A percentile compares a stretch with the other conserved stretches of the same genome.
Evolutionary conservation across 2,329 filamentous ascomycete genomes (phyloP).

Genomic region (Emergomyces africanus): DNA sequence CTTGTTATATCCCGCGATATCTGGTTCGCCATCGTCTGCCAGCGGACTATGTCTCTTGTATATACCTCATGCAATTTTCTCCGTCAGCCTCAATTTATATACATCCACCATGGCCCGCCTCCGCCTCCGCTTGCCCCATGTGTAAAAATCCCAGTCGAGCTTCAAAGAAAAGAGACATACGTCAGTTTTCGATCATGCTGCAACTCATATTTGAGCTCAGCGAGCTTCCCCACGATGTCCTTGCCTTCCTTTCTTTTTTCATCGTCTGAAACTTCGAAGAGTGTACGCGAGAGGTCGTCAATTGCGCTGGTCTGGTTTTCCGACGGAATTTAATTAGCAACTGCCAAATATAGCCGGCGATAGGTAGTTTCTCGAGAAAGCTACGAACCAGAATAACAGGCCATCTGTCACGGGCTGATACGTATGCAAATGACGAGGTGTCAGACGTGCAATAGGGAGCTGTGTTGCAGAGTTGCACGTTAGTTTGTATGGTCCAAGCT

Average conservation of each 20-base stretch:
- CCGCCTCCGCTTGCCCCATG: no score
- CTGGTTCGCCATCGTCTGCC: slow-evolving; percentile 60
- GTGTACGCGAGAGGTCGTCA: slow-evolving; percentile 72
- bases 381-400: slow-evolving; percentile 73
- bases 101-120: neutral
- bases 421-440: slow-evolving; percentile 71
- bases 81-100: neutral
- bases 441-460: slow-evolving; percentile 70
- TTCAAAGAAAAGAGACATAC: slow-evolving; percentile 35
- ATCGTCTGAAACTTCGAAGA: slow-evolving; percentile 38
- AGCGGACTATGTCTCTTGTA: slow-evolving; percentile 44
- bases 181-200: slow-evolving; percentile 73
- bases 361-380: neutral
- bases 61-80: neutral
- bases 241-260: slow-evolving; percentile 69
- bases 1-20: slow-evolving; percentile 72
- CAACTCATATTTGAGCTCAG: slow-evolving; percentile 82
- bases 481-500: slow-evolving; percentile 9
- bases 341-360: slow-evolving; percentile 10
- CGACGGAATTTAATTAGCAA: neutral
- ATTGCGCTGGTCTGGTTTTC: slow-evolving; percentile 65
- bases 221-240: slow-evolving; percentile 64
- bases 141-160: neutral
- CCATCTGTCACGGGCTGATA: slow-evolving; percentile 79
- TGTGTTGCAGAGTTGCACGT: slow-evolving; percentile 25